These are phyloP conservation scores for Hibiscus tridactylites DNA, from an alignment of 345 rosid genomes.

Conservation along the genomic window DNA sequence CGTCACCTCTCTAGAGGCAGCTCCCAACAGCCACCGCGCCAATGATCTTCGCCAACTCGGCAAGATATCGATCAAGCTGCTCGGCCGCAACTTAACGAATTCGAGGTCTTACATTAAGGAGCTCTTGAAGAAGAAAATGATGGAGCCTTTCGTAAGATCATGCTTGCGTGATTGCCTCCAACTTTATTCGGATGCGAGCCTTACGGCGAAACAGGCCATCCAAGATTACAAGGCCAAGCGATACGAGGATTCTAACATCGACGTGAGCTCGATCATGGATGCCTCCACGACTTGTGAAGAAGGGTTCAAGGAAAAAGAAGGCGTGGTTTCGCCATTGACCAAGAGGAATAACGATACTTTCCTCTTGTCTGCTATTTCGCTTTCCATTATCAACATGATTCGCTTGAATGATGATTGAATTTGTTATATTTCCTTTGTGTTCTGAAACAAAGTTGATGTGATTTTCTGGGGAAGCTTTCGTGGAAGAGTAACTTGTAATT, in stretches of 20 bases:
- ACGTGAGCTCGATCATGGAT: constrained; percentile 38
- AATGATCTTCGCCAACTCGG: constrained; percentile 36
- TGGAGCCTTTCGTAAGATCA: constrained; percentile 20
- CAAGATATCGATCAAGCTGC: constrained; percentile 32
- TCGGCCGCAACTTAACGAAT: constrained; percentile 28
- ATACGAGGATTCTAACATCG: constrained; percentile 36
- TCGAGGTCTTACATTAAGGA: constrained; percentile 23
- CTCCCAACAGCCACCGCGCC: constrained; percentile 20
- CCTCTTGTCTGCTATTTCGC: constrained; percentile 39
- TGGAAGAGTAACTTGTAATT: constrained; percentile 8
- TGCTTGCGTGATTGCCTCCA: constrained; percentile 44
- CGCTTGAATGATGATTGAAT: not conserved
- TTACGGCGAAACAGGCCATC: constrained; percentile 25
- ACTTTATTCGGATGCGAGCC: constrained; percentile 42
- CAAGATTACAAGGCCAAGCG: constrained; percentile 27
- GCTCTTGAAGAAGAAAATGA: constrained; percentile 24
- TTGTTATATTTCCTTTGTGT: not conserved
- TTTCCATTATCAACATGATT: constrained; percentile 42
- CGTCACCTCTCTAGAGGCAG: constrained; percentile 29
- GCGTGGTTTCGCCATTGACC: constrained; percentile 31
- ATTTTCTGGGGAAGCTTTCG: not conserved
- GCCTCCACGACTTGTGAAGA: constrained; percentile 52
- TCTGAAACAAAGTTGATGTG: too few relatives aligned
- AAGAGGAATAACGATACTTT: constrained; percentile 30
- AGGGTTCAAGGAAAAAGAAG: constrained; percentile 41